These are phyloP conservation scores for Microsporum audouinii DNA, from an alignment of 2,329 filamentous ascomycete species.

Conservation along the genomic window DNA sequence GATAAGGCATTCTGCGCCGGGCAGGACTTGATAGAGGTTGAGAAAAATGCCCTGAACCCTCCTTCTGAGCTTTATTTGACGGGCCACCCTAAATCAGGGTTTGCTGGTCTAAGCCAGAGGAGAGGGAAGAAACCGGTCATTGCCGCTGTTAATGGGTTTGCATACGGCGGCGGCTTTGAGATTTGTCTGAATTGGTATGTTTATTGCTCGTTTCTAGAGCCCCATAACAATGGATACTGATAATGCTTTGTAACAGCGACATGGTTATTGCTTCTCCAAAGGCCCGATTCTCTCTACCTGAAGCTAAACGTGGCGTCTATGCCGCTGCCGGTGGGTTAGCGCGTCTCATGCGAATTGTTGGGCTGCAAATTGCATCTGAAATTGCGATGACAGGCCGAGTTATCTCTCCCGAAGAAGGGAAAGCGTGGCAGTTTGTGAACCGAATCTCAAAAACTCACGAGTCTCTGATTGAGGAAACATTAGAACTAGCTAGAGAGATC, in stretches of 20 bases:
- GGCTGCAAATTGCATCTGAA: slow-evolving; percentile 57
- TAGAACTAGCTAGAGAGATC: slow-evolving; percentile 50
- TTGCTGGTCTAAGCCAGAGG: slow-evolving; percentile 45
- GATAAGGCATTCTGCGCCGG: slow-evolving; percentile 37
- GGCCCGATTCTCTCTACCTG: slow-evolving; percentile 58
- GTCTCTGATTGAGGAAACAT: slow-evolving; percentile 62
- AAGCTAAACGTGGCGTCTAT: slow-evolving; percentile 58
- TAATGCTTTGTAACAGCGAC: slow-evolving; percentile 51
- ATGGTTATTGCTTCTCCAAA: slow-evolving; percentile 49
- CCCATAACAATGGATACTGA: background rate
- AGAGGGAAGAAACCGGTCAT: slow-evolving; percentile 60
- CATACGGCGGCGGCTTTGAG: slow-evolving; percentile 66
- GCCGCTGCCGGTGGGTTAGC: slow-evolving; percentile 60
- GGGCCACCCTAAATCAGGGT: slow-evolving; percentile 39
- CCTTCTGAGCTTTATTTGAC: slow-evolving; percentile 17
- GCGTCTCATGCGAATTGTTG: slow-evolving; percentile 54
- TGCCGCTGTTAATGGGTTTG: slow-evolving; percentile 66
- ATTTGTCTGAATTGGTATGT: slow-evolving; percentile 76
- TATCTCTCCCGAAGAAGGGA: slow-evolving; percentile 49
- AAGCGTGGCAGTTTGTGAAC: slow-evolving; percentile 56
- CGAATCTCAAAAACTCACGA: slow-evolving; percentile 54
- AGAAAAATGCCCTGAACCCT: slow-evolving; percentile 18
- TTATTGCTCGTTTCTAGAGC: background rate
- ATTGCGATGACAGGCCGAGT: slow-evolving; percentile 56
- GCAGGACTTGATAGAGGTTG: slow-evolving; percentile 36